Base-by-base conservation (phyloP, 2,329 filamentous ascomycete genomes). In the Chaetomiaceae sp. region DNA sequence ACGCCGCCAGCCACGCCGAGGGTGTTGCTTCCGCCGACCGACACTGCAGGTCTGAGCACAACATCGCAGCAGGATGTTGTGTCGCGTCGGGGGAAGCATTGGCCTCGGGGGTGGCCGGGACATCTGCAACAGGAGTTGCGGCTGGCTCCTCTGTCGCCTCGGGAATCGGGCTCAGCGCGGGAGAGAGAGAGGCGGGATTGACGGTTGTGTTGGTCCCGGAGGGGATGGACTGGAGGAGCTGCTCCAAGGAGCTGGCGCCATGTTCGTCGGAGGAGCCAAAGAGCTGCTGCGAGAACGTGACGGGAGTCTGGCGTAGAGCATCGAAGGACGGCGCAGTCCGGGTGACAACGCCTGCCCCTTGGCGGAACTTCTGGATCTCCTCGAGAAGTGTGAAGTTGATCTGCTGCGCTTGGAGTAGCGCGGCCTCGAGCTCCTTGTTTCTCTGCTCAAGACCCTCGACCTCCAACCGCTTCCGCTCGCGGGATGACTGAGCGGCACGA, bases 21-120 rank as follows among this genome's bases (percentile, higher is more conserved):
- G 45, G 67, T 61, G 71, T 68, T 67, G 70, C 73, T 70, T 77
- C 78, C 75, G 73, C 79, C 85, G 86, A 91, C 84, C 81, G 93
- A 97, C 93, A 98, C 93, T 86, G 93, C 93, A 95, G 93, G 93
- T 95, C 93, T 47, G 50, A 51, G 68, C 85, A 97, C 93, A 97
- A 96, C 91, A 96, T 84, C 90, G 79, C 93, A 78, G 93, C 93
- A 97, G 93, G 90, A 95, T 94, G 90, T 96, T 96, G 93, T 96
- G 90, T 93, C 93, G 81, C 73, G 79, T 94, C 88, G 81, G 86
- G 78, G 72, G 84, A 78, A 72, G 68, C 61, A 58, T 61, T 58
- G 55, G 55, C 58, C 39, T 59, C 41, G 48, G 57, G 35, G 27
- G 60, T 44, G 52, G 62, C 40, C 49, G 62, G 35, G 37, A 58